phyloP scores from a whole-genome alignment of 148 eudicot genomes.

The Talinum fruticosum region DNA sequence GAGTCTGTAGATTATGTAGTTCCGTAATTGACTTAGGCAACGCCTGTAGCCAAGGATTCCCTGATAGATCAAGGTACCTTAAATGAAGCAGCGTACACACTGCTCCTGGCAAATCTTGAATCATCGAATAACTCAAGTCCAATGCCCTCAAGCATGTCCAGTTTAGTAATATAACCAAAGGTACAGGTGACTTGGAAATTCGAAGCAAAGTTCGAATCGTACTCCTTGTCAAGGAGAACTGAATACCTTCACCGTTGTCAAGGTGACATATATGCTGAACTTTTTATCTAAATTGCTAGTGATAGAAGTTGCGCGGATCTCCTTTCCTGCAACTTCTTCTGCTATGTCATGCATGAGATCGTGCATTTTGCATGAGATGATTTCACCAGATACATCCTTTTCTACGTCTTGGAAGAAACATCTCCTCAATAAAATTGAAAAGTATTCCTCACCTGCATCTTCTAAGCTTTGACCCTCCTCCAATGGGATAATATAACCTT shows the following conservation, averaged over 20 bases:
- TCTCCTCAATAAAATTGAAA: slow-evolving; percentile 6
- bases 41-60: not conserved
- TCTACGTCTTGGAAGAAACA: slow-evolving; percentile 18
- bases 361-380: slow-evolving; percentile 19
- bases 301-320: not conserved
- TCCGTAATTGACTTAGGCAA: not conserved
- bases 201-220: not conserved
- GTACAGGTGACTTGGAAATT: not conserved
- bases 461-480: slow-evolving; percentile 7
- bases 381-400: not conserved
- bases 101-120: too few species aligned
- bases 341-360: slow-evolving; percentile 18
- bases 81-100: not conserved
- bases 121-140: not conserved
- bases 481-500: slow-evolving; percentile 7
- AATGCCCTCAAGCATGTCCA: not conserved
- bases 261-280: not conserved
- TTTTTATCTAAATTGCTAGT: not conserved
- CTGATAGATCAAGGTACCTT: not conserved
- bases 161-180: not conserved
- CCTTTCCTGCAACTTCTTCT: not conserved
- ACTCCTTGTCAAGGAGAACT: not conserved
- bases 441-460: slow-evolving; percentile 17
- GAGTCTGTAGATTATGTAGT: not conserved
- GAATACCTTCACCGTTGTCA: not conserved